Base-by-base conservation (phyloP, 345 rosid species). In the Lumnitzera racemosa region DNA sequence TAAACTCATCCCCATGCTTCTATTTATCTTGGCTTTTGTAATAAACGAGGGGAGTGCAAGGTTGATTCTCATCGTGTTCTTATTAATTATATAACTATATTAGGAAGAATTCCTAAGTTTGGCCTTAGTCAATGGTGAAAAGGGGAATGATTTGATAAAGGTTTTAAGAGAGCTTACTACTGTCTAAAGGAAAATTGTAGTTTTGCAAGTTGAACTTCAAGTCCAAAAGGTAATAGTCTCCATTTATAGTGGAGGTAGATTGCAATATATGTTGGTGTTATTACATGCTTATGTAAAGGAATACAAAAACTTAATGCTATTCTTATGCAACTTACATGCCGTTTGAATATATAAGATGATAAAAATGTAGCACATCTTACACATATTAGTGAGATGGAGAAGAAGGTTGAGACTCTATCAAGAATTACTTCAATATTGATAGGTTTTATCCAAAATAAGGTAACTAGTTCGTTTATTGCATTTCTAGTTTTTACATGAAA, bases 401-500 rank as follows among this genome's bases (percentile, higher is more conserved):
- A 82, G 82, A 95, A 95, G 81, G 81, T 83, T 49, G 95, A 90
- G 59, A 95, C 94, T 52, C 69, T 95, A 57, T 72, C 88, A 15
- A 95, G 94, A 80, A 95, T 95, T 64, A 95, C 96, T 51, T 78
- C 90, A 24, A 83, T 95, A 62, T 62, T 95, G 77, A 95, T 88
- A 76, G 99, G 88, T 70, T 94, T 95, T 56, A 90, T 95, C 58
- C 97, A 90, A 80, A 95, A 95, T 79, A 95, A 95, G 98, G 99
- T 95, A 76, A 61, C 60, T 1, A 24, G 4, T 51, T 46, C 48
- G 8, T 4, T 27, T 60, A 50, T 25, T 52, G 23, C 55, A 36
- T 24, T 47, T 6, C 25, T 52, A 41, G 24, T 50, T 17, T 12
- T 29, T 51, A 55, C 41, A 43, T 36, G 43, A 9, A 36, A 1